Evolutionary conservation across 495 filamentous ascomycete species (phyloP).

Genomic region (Neurospora sp.): DNA sequence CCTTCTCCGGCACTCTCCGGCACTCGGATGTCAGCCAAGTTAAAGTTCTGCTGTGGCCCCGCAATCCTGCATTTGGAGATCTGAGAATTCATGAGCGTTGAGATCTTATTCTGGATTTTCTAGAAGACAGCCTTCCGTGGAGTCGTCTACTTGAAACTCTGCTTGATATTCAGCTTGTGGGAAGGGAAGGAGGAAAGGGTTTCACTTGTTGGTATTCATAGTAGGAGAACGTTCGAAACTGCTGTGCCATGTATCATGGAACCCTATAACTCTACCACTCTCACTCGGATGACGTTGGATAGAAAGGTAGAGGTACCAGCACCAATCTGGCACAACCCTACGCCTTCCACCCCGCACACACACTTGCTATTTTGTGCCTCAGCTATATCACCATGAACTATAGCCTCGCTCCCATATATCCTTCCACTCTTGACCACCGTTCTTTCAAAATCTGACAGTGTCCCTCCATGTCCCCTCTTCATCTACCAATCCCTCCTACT

Average conservation of each 20-base stretch:
- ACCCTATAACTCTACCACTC: neutral
- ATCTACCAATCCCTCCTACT: neutral
- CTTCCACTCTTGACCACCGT: neutral
- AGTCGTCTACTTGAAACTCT: neutral
- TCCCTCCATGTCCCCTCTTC: neutral
- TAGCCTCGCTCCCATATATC: neutral
- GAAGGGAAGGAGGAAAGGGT: neutral
- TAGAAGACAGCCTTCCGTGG: neutral
- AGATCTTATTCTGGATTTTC: neutral
- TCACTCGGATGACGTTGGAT: neutral
- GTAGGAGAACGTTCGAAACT: neutral
- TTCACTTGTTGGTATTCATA: neutral
- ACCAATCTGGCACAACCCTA: neutral
- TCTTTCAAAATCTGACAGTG: neutral
- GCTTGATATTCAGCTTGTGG: neutral
- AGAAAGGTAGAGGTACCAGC: neutral
- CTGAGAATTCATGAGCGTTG: neutral
- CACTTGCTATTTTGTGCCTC: neutral
- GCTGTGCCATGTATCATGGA: neutral
- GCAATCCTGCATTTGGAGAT: neutral
- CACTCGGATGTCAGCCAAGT: neutral
- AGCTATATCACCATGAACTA: neutral
- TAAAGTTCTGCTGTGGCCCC: neutral
- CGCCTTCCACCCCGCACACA: neutral
- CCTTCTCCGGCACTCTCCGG: neutral